Percentiles rank a stretch among this genome's conserved stretches.
Evolutionary conservation across 441 rosid species (phyloP).

Genomic region (Populus hybrid): DNA sequence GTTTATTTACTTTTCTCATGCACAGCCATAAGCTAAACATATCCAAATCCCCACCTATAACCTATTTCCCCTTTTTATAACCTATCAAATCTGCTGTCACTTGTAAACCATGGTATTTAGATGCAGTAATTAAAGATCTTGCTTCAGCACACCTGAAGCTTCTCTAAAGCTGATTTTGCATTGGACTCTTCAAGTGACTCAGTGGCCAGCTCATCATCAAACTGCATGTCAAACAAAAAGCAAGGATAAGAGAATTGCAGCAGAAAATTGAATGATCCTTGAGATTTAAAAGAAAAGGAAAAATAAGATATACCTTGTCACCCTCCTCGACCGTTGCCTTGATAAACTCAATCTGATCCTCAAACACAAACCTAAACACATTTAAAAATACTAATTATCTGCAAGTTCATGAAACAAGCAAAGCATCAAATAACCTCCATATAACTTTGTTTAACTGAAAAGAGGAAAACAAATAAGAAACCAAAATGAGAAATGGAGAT

Average conservation of each 20-base stretch:
- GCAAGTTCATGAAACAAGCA: background rate
- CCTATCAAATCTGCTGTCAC: background rate
- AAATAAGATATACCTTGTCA: slow-evolving; percentile 53
- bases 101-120: background rate
- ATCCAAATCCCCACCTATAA: background rate
- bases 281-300: slow-evolving; percentile 9
- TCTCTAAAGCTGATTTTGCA: slow-evolving; percentile 69
- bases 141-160: slow-evolving; percentile 60
- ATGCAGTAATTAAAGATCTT: background rate
- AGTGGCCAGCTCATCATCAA: slow-evolving; percentile 40
- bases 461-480: background rate
- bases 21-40: background rate
- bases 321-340: slow-evolving; percentile 82
- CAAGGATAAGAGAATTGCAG: slow-evolving; percentile 6
- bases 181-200: slow-evolving; percentile 42
- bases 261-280: slow-evolving; percentile 8
- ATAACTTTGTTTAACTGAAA: background rate
- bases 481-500: background rate
- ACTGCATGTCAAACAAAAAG: slow-evolving; percentile 38
- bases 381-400: background rate
- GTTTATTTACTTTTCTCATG: background rate
- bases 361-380: slow-evolving; percentile 69
- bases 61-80: background rate
- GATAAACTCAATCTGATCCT: slow-evolving; percentile 84
- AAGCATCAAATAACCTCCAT: background rate